These are phyloP conservation scores for Spizellomyces punctatus DNA, from an alignment of 192 early-diverging fungal genomes.

Conservation along the genomic window DNA sequence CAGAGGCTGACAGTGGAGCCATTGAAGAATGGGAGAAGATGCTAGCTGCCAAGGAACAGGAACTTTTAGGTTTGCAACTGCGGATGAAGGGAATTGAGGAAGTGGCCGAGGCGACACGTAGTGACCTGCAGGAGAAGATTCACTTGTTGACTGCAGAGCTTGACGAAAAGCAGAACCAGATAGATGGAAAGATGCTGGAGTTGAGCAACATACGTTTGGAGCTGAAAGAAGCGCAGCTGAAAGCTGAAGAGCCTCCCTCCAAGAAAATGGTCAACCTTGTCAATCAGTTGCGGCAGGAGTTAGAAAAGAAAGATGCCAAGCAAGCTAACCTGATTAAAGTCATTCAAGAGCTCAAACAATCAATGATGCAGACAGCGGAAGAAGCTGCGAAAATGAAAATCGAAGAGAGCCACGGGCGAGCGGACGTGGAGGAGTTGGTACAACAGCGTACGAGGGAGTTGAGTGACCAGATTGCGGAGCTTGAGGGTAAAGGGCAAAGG, in stretches of 20 bases:
- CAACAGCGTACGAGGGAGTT: conserved; percentile 9
- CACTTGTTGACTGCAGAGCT: conserved; percentile 28
- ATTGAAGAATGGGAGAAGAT: conserved; percentile 4
- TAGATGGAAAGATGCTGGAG: conserved; percentile 1
- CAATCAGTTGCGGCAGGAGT: conserved; percentile 9
- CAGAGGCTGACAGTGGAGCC: background rate
- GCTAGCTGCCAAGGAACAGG: conserved; percentile 24
- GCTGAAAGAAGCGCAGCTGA: background rate
- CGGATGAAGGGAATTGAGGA: conserved; percentile 9
- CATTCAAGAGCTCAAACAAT: conserved; percentile 33
- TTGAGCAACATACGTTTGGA: background rate
- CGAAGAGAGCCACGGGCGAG: conserved; percentile 15
- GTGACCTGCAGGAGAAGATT: conserved; percentile 17
- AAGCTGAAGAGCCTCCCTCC: conserved; percentile 14
- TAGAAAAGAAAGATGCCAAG: conserved; percentile 12
- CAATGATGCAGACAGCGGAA: conserved; percentile 33
- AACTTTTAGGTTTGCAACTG: conserved; percentile 2
- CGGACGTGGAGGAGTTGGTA: conserved; percentile 20
- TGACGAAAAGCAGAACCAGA: conserved; percentile 24
- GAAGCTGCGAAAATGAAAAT: conserved; percentile 26
- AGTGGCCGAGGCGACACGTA: conserved; percentile 19
- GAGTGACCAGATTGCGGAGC: conserved; percentile 17
- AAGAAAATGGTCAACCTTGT: background rate
- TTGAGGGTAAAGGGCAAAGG: conserved; percentile 37
- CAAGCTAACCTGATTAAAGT: conserved; percentile 32